Evolutionary conservation across 2,329 filamentous ascomycete genomes (phyloP), one percentile per base, ranked within the genome.

Genomic region (Pseudohalonectria lignicola): DNA sequence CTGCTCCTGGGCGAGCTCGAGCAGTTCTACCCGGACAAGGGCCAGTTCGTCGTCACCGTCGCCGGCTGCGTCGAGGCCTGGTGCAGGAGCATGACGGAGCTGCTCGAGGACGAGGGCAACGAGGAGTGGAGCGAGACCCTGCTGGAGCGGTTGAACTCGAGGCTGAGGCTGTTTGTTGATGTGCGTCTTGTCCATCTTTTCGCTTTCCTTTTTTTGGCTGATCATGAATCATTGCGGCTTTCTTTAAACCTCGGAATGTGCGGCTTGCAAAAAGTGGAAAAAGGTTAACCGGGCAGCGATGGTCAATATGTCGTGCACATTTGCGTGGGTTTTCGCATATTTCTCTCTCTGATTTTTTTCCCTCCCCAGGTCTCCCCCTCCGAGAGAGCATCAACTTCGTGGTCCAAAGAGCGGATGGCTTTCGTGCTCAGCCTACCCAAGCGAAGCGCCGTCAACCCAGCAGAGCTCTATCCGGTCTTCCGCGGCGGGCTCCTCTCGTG

Each of bases 91-190:
- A 43, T 69, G 11, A 43, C 43, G 0, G 55, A 59, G 31, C 51
- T 71, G n/a, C 51, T 69, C 4, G 63, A 69, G 8, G 58, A 61
- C 20, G 49, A 56, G 1, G 49, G 46, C 10, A 56, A 64, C 31
- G 59, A 60, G 25, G 51, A 54, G 9, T 67, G 66, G 61, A 54
- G 57, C 1, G 61, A 71, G 20, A 53, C 42, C 4, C 43, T 71
- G 4, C 50, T 70, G 1, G 63, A 66, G 16, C 53, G 43, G 36
- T 49, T 49, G 26, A 45, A 42, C 34, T 50, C 45, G 4, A 45
- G 46, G 2, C 32, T 71, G 30, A 54, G 45, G 2, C 37, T 68
- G 1, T 51, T 51, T 19, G 29, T 70, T 4, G 57, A 63, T 40
- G 61, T 64, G 42, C 37, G 53, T 33, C 6, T 19, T 33, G 17